Base-by-base conservation (phyloP, 352 stramenopile genomes). In the Phytophthora meadii region DNA sequence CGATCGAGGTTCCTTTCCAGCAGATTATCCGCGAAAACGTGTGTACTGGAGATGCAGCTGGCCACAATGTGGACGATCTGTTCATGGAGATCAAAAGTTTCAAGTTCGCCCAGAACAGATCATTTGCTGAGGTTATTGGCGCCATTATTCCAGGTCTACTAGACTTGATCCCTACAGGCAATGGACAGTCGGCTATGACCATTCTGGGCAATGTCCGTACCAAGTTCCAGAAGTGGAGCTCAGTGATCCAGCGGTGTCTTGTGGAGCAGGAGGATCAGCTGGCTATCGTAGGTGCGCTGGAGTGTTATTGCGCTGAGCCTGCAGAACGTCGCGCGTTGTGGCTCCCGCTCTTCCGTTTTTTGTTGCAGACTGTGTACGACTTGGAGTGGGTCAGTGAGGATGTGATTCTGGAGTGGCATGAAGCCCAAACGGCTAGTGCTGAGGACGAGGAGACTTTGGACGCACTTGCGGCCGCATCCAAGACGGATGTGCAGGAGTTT, bases 51-150 rank as follows among this genome's bases (percentile, higher is more conserved):
- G 87, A 95, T 57, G 70, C 74, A 2, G 85, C 81, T 3, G 84
- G 82, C 19, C 83, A 95, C 74, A 83, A 84, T 42, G 82, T 97
- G 45, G 89, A 97, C 53, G 95, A 97, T 72, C 72, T 97, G 58
- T 92, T 97, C 61, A 90, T 97, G 76, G 91, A 97, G 75, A 97
- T 97, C 70, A 97, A 97, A 81, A 93, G 88, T 56, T 97, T 92
- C 71, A 97, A 97, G 70, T 97, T 97, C 69, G 88, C 91, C n/a
- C 89, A 97, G 72, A 97, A 97, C 73, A 75, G 86, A 8, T 81
- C 85, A 57, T 94, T 95, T 49, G 76, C 79, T 22, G 86, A 93
- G 36, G 89, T 94, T 34, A 80, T 96, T 46, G 70, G 73, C 19
- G 88, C 84, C 25, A 90, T 96, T 52, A 28, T 96, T 9, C 81